Conservation (phyloP, 768 basidiomycete genomes). For the Tulasnella sp. region DNA sequence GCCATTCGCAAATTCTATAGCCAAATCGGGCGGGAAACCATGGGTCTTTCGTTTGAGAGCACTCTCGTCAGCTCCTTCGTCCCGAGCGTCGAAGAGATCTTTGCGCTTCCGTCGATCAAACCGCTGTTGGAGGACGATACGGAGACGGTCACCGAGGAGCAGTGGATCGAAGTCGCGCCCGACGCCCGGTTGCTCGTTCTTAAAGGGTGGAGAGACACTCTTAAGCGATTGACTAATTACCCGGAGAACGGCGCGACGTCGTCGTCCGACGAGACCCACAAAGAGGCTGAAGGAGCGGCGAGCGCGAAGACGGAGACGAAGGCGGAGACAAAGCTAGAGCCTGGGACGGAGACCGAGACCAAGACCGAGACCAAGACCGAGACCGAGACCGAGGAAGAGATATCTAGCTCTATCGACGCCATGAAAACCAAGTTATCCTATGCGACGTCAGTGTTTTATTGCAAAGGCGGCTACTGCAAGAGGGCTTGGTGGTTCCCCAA, state of each 20-base stretch:
- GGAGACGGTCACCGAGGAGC: neutral
- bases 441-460: neutral
- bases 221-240: too few relatives aligned
- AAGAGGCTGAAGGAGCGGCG: neutral
- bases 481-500: neutral
- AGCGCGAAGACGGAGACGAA: neutral
- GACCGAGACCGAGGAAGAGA: neutral
- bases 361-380: too few relatives aligned
- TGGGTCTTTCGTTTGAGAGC: too few relatives aligned
- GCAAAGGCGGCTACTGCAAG: neutral
- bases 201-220: neutral
- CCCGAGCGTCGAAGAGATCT: too few relatives aligned
- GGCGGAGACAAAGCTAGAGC: too few relatives aligned
- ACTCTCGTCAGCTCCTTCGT: too few relatives aligned
- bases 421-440: neutral
- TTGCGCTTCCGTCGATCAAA: too few relatives aligned
- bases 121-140: neutral
- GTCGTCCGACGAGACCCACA: neutral
- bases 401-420: neutral
- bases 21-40: neutral
- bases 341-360: too few relatives aligned
- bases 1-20: neutral
- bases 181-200: neutral
- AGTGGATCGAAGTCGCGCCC: neutral
- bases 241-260: neutral